Evolutionary conservation across 345 rosid genomes (phyloP).

Genomic region (Psidium friedrichsthalianum): DNA sequence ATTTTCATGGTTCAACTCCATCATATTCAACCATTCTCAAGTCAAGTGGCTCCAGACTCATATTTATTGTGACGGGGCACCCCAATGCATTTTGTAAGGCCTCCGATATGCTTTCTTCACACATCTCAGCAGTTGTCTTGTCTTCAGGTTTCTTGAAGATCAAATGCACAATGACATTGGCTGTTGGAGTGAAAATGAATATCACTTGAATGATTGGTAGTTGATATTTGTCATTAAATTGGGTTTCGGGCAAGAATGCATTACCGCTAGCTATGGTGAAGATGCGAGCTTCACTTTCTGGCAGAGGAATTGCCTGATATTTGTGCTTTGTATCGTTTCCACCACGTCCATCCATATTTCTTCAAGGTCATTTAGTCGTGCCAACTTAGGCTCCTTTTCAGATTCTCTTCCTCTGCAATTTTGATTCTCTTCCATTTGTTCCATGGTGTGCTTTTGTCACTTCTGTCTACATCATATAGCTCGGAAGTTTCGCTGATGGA

Average conservation of each 20-base stretch:
- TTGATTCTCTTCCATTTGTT: not conserved
- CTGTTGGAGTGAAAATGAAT: constrained; percentile 1
- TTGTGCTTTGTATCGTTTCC: constrained; percentile 8
- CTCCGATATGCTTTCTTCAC: constrained; percentile 18
- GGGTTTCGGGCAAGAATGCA: not conserved
- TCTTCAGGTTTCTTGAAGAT: constrained; percentile 17
- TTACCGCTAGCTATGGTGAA: constrained; percentile 19
- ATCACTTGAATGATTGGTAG: not conserved
- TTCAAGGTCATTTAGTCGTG: constrained; percentile 6
- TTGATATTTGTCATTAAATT: not conserved
- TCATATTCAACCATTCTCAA: not conserved
- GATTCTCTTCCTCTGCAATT: constrained; percentile 1
- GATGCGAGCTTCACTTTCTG: constrained; percentile 21
- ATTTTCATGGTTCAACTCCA: not conserved
- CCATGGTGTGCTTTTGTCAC: not conserved
- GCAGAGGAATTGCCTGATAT: constrained; percentile 16
- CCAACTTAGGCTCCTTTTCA: constrained; percentile 1
- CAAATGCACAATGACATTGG: constrained; percentile 16
- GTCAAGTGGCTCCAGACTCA: constrained; percentile 18
- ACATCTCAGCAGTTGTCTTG: constrained; percentile 16
- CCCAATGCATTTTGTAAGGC: constrained; percentile 14
- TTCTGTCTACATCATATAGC: not conserved
- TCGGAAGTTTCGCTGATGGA: not conserved
- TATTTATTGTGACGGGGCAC: constrained; percentile 12
- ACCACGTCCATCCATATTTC: constrained; percentile 16